Percentiles rank a stretch among this genome's conserved stretches.
phyloP scores from a whole-genome alignment of 352 stramenopile genomes.

The Phytophthora foliorum region DNA sequence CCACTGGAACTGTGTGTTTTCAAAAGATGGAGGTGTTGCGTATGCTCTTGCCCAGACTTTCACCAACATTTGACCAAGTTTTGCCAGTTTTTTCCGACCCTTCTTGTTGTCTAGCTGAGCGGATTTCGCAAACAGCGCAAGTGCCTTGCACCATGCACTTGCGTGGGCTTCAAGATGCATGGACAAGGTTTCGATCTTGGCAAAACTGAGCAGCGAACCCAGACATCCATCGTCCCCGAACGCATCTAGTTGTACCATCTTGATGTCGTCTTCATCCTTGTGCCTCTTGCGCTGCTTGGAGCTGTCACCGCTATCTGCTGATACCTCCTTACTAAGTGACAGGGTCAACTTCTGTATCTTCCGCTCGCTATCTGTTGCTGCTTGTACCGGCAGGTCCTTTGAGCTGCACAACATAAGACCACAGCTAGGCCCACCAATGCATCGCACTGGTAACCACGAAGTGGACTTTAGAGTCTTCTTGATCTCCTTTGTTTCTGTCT shows the following conservation, averaged over 20 bases:
- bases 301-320: not conserved
- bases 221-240: slow-evolving; percentile 29
- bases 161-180: slow-evolving; percentile 37
- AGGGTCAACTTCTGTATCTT: slow-evolving; percentile 54
- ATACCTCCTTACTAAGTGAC: slow-evolving; percentile 30
- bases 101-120: slow-evolving; percentile 28
- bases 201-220: slow-evolving; percentile 45
- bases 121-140: slow-evolving; percentile 19
- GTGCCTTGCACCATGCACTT: slow-evolving; percentile 47
- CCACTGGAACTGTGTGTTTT: slow-evolving; percentile 29
- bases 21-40: not conserved
- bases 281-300: slow-evolving; percentile 3
- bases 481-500: slow-evolving; percentile 48
- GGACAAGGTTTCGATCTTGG: slow-evolving; percentile 42
- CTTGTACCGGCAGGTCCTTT: slow-evolving; percentile 44
- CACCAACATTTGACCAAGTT: slow-evolving; percentile 38
- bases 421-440: slow-evolving; percentile 13
- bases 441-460: slow-evolving; percentile 48
- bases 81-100: slow-evolving; percentile 39
- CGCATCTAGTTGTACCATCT: slow-evolving; percentile 42
- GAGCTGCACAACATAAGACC: slow-evolving; percentile 32
- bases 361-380: slow-evolving; percentile 41
- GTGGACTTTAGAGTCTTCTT: slow-evolving; percentile 55
- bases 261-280: slow-evolving; percentile 25
- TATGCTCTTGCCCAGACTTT: slow-evolving; percentile 40